Conservation (phyloP, 108 stramenopile species). For the Nitzschia putrida region DNA sequence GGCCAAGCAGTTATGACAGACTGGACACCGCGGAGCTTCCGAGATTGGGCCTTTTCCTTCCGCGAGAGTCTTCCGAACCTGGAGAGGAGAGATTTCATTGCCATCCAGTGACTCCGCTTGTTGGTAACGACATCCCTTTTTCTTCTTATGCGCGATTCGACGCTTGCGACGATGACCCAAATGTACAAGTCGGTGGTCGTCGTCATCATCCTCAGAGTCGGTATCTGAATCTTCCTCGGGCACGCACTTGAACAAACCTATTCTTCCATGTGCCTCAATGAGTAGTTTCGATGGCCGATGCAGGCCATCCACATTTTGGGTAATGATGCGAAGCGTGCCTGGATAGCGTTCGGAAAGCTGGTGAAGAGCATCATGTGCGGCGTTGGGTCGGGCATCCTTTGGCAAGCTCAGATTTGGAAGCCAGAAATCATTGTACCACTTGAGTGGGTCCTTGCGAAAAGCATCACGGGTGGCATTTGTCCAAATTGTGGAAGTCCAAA, state of each 20-base stretch:
- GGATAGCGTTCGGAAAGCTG: constrained; percentile 40
- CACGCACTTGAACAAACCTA: constrained; percentile 74
- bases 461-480: constrained; percentile 62
- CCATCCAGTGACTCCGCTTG: constrained; percentile 33
- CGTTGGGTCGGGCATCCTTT: constrained; percentile 50
- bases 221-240: constrained; percentile 68
- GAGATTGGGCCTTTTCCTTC: constrained; percentile 24
- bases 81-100: constrained; percentile 34
- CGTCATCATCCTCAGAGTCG: constrained; percentile 58
- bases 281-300: constrained; percentile 25
- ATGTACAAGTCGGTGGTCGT: constrained; percentile 62
- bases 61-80: constrained; percentile 15
- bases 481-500: constrained; percentile 75
- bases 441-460: constrained; percentile 71
- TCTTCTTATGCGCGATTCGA: constrained; percentile 16
- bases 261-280: constrained; percentile 71
- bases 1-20: constrained; percentile 43
- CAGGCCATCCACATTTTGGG: constrained; percentile 55
- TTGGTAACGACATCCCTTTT: constrained; percentile 36
- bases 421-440: constrained; percentile 85
- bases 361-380: constrained; percentile 71
- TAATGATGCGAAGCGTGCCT: constrained; percentile 56
- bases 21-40: constrained; percentile 56
- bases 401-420: constrained; percentile 47
- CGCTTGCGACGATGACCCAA: constrained; percentile 61